Evolutionary conservation across 176 grass and related monocot genomes (phyloP), one percentile per base, ranked within the genome.

Genomic region (Themeda triandra): DNA sequence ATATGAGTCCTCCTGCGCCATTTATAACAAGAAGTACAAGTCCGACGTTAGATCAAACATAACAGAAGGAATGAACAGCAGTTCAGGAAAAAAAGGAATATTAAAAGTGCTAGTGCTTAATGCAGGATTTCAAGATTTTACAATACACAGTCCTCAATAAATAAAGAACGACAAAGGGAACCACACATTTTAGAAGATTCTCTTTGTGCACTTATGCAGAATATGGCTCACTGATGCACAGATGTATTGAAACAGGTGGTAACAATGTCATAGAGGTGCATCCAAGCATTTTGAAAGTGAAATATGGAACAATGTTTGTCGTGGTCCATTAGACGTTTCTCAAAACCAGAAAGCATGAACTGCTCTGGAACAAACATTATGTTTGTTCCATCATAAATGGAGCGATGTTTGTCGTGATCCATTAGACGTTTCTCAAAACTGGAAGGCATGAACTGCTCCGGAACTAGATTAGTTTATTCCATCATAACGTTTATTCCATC

Each of bases 1-100:
- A 62, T 87, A 87, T 0, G 45, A 79, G 37, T 79, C 88, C 39
- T 89, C 87, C 91, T 92, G 87, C 75, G 69, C 58, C 53, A 86
- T 76, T 69, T 21, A 41, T 1, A 41, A 88, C 18, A 83, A 66
- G 42, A 79, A 51, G 33, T 56, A 49, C 37, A 77, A 77, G 74
- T 74, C 13, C 27, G 63, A 66, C 54, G 27, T 75, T 70, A 76
- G 46, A 71, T 77, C 89, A 63, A 54, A 75, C 54, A 0, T 63
- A 83, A n/a, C 32, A 76, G 33, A 58, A 67, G 11, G 60, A 44
- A 19, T 8, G 60, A 44, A 19, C 8, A 51, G 21, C 2, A 15
- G 1, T 4, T 10, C 12, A 24, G 56, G 56, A 10, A 29, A 73
- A 51, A 36, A 35, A 36, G 18, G 19, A 9, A n/a, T 19, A 29